These are phyloP conservation scores for Eustoma russellianum DNA, from an alignment of 257 asterid genomes.

Conservation along the genomic window DNA sequence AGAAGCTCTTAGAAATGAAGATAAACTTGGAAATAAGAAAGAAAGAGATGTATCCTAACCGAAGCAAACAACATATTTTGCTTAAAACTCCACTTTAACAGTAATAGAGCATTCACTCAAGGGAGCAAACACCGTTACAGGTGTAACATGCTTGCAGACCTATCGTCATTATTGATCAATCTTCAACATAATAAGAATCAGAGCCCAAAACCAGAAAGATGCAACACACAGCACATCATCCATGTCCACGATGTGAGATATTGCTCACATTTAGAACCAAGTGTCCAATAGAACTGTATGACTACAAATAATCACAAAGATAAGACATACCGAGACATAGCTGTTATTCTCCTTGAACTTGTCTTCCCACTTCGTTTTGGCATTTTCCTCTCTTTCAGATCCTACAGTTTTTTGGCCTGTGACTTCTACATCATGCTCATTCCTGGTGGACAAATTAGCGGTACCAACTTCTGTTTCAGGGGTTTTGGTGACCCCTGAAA, in stretches of 20 bases:
- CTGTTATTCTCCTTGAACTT: slow-evolving; percentile 55
- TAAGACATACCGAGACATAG: slow-evolving; percentile 43
- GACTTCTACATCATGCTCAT: slow-evolving; percentile 14
- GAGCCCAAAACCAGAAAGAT: not conserved
- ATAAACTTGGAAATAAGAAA: not conserved
- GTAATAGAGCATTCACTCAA: no score
- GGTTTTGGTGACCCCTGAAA: slow-evolving; percentile 16
- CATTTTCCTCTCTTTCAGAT: slow-evolving; percentile 68
- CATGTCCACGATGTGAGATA: not conserved
- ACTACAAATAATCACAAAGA: not conserved
- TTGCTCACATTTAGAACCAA: not conserved
- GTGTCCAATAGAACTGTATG: not conserved
- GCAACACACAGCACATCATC: not conserved
- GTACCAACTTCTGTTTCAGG: slow-evolving; percentile 20
- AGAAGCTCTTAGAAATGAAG: not conserved
- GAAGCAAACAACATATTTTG: not conserved
- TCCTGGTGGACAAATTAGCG: slow-evolving; percentile 19
- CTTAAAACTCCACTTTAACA: not conserved
- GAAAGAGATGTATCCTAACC: not conserved
- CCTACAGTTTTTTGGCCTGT: slow-evolving; percentile 35
- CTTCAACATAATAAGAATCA: not conserved
- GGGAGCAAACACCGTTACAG: not conserved
- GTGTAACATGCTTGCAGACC: not conserved
- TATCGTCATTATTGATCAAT: not conserved
- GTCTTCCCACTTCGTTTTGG: slow-evolving; percentile 92